Evolutionary conservation across 176 grass and related monocot genomes (phyloP).

Genomic region (Tillandsia fasciculata): DNA sequence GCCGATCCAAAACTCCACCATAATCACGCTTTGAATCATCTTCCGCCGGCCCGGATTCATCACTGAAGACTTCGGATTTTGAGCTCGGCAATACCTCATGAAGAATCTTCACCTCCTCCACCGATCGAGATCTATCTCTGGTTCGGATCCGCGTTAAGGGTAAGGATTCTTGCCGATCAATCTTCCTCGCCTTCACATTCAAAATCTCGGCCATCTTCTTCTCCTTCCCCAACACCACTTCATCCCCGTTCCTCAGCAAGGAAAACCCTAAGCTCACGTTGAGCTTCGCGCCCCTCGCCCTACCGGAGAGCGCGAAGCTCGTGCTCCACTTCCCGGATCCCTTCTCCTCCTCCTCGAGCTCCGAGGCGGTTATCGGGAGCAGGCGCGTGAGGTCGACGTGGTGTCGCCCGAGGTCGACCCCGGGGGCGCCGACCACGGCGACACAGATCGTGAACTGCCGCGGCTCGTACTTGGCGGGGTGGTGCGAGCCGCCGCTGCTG

Average conservation of each 20-base stretch:
- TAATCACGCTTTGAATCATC: background rate
- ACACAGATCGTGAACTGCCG: conserved; percentile 51
- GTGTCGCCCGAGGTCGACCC: conserved; percentile 61
- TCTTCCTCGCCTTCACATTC: conserved; percentile 18
- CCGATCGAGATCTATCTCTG: conserved; percentile 21
- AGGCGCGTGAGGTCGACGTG: conserved; percentile 70
- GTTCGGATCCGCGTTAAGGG: conserved; percentile 29
- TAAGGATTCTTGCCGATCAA: conserved; percentile 28
- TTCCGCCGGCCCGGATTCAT: background rate
- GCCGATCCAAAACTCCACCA: background rate
- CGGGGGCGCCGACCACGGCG: conserved; percentile 24
- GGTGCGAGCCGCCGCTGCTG: conserved; percentile 23
- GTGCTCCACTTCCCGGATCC: conserved; percentile 85
- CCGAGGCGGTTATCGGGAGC: conserved; percentile 55
- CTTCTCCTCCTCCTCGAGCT: conserved; percentile 68
- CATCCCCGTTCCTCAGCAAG: conserved; percentile 15
- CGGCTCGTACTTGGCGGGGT: conserved; percentile 76
- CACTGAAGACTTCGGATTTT: conserved; percentile 26
- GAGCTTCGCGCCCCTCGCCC: conserved; percentile 70
- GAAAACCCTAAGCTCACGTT: conserved; percentile 68
- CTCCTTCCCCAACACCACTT: conserved; percentile 11
- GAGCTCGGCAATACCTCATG: conserved; percentile 65
- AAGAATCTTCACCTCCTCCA: conserved; percentile 66
- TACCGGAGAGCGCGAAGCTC: conserved; percentile 71
- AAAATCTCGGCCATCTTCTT: conserved; percentile 29